Conservation (phyloP, 306 rosid species). For the Parietaria judaica region DNA sequence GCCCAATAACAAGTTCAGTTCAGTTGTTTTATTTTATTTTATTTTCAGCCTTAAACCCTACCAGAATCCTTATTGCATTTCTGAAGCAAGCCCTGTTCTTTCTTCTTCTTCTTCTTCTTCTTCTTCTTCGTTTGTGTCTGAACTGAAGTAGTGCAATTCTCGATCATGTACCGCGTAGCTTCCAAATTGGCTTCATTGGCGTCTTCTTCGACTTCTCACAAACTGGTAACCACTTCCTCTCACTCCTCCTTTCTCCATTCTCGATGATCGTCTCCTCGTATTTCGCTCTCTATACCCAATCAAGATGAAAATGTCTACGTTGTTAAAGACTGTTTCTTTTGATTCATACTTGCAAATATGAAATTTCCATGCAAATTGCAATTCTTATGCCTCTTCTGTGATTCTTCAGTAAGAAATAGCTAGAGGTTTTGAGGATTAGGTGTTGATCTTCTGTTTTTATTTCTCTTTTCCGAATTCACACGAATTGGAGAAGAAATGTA, state of each 20-base stretch:
- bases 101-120: neutral
- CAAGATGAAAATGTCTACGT: too few species aligned
- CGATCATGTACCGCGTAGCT: constrained; percentile 72
- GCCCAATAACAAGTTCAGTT: neutral
- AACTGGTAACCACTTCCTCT: constrained; percentile 34
- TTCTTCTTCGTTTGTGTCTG: neutral
- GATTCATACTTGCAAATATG: too few species aligned
- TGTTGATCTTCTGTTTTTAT: neutral
- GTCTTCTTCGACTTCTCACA: constrained; percentile 50
- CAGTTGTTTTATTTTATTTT: neutral
- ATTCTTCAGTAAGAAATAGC: neutral
- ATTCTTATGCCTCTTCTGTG: neutral
- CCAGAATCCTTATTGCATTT: neutral
- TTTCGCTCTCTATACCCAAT: neutral
- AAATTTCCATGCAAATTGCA: neutral
- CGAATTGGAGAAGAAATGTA: constrained; percentile 27
- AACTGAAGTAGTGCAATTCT: neutral
- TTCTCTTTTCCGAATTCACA: neutral
- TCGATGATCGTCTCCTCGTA: neutral
- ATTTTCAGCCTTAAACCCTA: constrained; percentile 31
- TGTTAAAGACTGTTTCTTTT: too few species aligned
- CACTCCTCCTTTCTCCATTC: neutral
- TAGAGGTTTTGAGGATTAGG: neutral
- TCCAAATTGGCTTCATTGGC: constrained; percentile 60
- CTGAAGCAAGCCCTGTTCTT: neutral